Evolutionary conservation across 345 rosid genomes (phyloP).

Genomic region (Boechera retrofracta): DNA sequence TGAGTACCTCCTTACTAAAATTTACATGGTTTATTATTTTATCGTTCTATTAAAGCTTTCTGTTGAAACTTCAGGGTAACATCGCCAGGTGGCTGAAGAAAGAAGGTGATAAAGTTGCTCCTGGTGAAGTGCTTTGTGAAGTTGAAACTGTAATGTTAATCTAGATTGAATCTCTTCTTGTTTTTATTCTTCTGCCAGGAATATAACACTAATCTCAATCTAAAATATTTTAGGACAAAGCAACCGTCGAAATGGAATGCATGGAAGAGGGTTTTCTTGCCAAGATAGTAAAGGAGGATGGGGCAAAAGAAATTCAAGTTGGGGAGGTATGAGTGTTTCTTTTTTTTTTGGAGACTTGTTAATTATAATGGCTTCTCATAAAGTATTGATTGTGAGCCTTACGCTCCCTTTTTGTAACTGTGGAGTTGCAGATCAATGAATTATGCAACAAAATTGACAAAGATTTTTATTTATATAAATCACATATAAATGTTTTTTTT

Average conservation of each 20-base stretch:
- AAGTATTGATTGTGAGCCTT: slow-evolving; percentile 14
- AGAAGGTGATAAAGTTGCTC: slow-evolving; percentile 85
- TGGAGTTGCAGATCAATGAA: slow-evolving; percentile 23
- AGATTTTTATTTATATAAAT: neutral
- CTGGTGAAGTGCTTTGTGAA: slow-evolving; percentile 99
- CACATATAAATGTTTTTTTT: slow-evolving; percentile 7
- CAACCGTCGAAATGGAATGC: slow-evolving; percentile 98
- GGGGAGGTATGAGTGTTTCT: slow-evolving; percentile 70
- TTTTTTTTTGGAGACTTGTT: neutral
- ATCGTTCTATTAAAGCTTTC: slow-evolving; percentile 29
- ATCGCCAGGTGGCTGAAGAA: slow-evolving; percentile 98
- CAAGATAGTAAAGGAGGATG: slow-evolving; percentile 85
- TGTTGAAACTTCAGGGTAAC: slow-evolving; percentile 72
- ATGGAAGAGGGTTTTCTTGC: slow-evolving; percentile 99
- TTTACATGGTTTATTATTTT: slow-evolving; percentile 4
- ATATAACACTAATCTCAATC: slow-evolving; percentile 16
- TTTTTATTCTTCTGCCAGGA: neutral
- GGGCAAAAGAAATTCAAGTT: slow-evolving; percentile 90
- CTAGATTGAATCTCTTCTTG: neutral
- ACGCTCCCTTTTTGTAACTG: slow-evolving; percentile 10
- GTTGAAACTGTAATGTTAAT: slow-evolving; percentile 83
- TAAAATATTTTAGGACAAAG: slow-evolving; percentile 72
- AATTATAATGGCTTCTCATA: slow-evolving; percentile 2
- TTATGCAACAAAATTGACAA: slow-evolving; percentile 1
- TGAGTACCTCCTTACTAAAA: slow-evolving; percentile 14